Conservation (phyloP, 371 early-diverging fungal species). For the Lichtheimia hyalospora region DNA sequence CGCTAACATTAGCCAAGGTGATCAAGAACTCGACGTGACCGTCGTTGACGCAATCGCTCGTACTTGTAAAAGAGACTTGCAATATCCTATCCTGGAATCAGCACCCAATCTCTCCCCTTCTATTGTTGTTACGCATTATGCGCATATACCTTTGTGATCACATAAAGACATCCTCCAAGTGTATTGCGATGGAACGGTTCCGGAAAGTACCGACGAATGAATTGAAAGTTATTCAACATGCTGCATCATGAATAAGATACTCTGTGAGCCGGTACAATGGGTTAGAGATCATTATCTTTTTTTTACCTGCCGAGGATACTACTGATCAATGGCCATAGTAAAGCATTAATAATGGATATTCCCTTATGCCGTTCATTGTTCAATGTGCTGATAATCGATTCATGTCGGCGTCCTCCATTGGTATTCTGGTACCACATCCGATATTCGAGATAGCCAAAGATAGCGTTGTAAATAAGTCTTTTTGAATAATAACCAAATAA, state of each 20-base stretch:
- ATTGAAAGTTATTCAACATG: conserved; percentile 43
- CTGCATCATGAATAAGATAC: conserved; percentile 19
- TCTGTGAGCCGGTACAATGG: neutral
- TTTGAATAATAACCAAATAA: no score
- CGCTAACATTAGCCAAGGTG: conserved; percentile 17
- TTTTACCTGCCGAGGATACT: conserved; percentile 42
- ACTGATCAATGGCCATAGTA: conserved; percentile 51
- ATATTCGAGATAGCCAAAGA: no score
- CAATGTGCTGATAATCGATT: no score
- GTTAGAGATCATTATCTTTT: neutral
- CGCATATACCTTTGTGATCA: conserved; percentile 48
- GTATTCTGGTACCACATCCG: no score
- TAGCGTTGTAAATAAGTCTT: no score
- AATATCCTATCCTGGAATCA: conserved; percentile 23
- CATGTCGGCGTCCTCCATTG: no score
- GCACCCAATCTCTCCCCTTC: no score
- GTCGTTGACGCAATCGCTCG: conserved; percentile 36
- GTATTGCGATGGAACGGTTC: conserved; percentile 61
- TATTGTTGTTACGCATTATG: no score
- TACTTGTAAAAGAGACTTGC: conserved; percentile 39
- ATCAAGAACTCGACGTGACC: conserved; percentile 37
- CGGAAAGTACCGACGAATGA: conserved; percentile 49
- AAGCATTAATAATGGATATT: conserved; percentile 49
- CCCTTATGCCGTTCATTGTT: conserved; percentile 21
- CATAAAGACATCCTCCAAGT: conserved; percentile 62